Base-by-base conservation (phyloP, 805 yeast genomes). In the Suhomyces canberraensis region DNA sequence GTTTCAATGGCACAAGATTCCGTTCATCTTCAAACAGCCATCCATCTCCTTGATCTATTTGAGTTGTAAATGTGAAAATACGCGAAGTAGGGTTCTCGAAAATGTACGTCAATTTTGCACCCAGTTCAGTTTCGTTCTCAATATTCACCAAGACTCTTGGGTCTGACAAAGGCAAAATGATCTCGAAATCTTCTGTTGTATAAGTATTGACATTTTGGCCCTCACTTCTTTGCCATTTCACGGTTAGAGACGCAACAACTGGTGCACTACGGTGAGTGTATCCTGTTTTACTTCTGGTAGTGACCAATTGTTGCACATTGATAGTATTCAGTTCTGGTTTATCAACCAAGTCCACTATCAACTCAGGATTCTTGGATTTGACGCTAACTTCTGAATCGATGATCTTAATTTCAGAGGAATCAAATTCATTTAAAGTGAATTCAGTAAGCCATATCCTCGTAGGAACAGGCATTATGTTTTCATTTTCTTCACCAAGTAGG, bases 1-100 rank as follows among this genome's bases (percentile, higher is more conserved):
- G 66, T 17, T 42, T 46, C 46, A 64, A 44, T 39, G 71, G 58
- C 35, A 59, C 39, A 2, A 35, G 37, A 49, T 55, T 60, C 15
- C 47, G 26, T 2, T 46, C 51, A 17, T 42, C 50, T 4, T 45
- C 50, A 40, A 58, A 59, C 11, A 31, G 37, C 65, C 65, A 61
- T 4, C 42, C 25, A 4, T 46, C 51, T 14, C 42, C 40, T 11
- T 45, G 50, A 2, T 46, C 47, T 11, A 48, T 56, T 9, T 67
- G 61, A 2, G 79, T 65, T 9, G 80, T 60, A 46, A 84, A 87
- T 8, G 78, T 77, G 45, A 87, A 78, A 2, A 81, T 72, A 29
- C 82, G 66, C 2, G 83, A 69, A 0, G 95, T 82, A 11, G 95
- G 89, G 50, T 86, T 86, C 51, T 86, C 95, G 33, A 86, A 51